These are phyloP conservation scores for Chaetomiaceae sp. DNA, from an alignment of 2,329 filamentous ascomycete genomes.

Conservation along the genomic window DNA sequence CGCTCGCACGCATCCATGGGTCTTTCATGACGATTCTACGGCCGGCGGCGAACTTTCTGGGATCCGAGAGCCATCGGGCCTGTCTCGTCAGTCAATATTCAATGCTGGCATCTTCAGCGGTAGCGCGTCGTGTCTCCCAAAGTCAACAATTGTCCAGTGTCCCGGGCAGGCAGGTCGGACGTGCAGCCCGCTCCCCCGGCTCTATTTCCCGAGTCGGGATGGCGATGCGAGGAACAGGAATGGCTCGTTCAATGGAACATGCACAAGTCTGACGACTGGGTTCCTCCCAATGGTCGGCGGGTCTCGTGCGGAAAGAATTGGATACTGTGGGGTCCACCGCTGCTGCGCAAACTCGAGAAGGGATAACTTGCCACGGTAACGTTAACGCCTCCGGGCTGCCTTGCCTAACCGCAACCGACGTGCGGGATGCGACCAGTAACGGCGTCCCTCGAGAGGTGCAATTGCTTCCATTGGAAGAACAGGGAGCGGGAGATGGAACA, in stretches of 20 bases:
- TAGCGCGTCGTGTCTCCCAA: neutral
- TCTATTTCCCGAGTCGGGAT: constrained; percentile 11
- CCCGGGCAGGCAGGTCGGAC: too few species aligned
- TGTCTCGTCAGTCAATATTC: too few species aligned
- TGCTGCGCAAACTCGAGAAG: neutral
- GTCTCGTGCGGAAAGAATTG: too few species aligned
- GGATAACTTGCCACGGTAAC: neutral
- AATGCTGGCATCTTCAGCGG: too few species aligned
- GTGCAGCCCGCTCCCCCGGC: neutral
- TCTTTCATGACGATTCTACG: constrained; percentile 2
- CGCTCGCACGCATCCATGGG: neutral
- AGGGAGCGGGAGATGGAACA: neutral
- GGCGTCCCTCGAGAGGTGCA: neutral
- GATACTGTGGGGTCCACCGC: neutral
- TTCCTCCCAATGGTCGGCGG: too few species aligned
- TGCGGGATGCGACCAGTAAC: too few species aligned
- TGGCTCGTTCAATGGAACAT: constrained; percentile 8
- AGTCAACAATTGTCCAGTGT: too few species aligned
- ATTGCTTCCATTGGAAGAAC: neutral
- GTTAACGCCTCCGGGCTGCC: neutral
- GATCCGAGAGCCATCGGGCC: neutral
- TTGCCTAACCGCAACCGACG: neutral
- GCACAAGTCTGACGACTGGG: too few species aligned
- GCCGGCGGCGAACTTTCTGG: neutral
- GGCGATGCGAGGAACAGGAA: constrained; percentile 14